Percentiles rank a stretch among this genome's conserved stretches.
Evolutionary conservation across 148 eudicot species (phyloP).

Genomic region (Agrostemma githago): DNA sequence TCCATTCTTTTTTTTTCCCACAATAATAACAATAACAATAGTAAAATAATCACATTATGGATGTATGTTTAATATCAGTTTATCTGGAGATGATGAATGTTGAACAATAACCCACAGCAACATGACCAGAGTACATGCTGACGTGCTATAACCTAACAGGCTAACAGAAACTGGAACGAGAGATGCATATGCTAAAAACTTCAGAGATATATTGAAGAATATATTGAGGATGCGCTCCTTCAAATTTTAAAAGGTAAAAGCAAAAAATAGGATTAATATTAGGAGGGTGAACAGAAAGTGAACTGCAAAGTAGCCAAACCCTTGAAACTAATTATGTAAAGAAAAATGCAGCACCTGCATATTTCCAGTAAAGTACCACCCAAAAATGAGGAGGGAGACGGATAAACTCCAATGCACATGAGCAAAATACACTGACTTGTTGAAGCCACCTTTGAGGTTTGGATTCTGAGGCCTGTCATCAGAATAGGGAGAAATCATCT

Average conservation of each 20-base stretch:
- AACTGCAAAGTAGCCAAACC: background rate
- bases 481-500: background rate
- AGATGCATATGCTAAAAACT: background rate
- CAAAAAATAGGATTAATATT: background rate
- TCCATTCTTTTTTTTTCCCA: background rate
- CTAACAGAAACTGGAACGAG: background rate
- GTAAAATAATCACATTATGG: background rate
- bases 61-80: background rate
- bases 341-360: background rate
- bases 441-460: background rate
- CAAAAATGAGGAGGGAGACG: background rate
- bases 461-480: background rate
- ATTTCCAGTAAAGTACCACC: background rate
- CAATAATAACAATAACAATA: background rate
- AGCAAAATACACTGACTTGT: background rate
- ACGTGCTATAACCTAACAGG: background rate
- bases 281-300: background rate
- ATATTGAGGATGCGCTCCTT: background rate
- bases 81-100: conserved; percentile 1
- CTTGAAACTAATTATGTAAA: background rate
- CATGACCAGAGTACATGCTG: background rate
- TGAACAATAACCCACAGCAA: background rate
- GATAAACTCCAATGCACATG: background rate
- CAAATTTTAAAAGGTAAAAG: background rate
- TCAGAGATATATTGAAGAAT: background rate